Evolutionary conservation across 176 grass and related monocot species (phyloP).

Genomic region (Carex littledalei): DNA sequence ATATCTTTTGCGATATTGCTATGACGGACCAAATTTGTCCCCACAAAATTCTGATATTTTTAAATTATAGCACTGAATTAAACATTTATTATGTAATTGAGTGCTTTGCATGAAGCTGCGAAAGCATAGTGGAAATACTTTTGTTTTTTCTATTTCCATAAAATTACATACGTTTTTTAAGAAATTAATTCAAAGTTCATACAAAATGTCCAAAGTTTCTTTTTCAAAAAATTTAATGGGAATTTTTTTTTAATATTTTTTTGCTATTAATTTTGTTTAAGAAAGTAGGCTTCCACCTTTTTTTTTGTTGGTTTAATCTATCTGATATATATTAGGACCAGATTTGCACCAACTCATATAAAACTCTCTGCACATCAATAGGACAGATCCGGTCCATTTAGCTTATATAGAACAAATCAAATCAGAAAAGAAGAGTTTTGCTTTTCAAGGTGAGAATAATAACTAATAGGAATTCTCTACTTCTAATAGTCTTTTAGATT

Average conservation of each 20-base stretch:
- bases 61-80: not conserved
- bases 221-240: not conserved
- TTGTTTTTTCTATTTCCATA: not conserved
- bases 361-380: not conserved
- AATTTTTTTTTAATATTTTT: not conserved
- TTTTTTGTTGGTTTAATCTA: no score
- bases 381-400: not conserved
- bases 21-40: not conserved
- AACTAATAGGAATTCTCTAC: not conserved
- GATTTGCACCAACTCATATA: not conserved
- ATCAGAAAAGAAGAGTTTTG: not conserved
- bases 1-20: not conserved
- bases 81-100: not conserved
- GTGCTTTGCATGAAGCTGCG: not conserved
- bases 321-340: no score
- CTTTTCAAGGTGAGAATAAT: not conserved
- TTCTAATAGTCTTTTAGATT: not conserved
- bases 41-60: not conserved
- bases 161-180: not conserved
- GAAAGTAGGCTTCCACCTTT: not conserved
- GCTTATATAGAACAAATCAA: not conserved
- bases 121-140: not conserved
- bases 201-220: not conserved
- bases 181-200: not conserved
- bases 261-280: not conserved